Evolutionary conservation across 768 basidiomycete genomes (phyloP).

Genomic region (Lactifluus hygrophoroides): DNA sequence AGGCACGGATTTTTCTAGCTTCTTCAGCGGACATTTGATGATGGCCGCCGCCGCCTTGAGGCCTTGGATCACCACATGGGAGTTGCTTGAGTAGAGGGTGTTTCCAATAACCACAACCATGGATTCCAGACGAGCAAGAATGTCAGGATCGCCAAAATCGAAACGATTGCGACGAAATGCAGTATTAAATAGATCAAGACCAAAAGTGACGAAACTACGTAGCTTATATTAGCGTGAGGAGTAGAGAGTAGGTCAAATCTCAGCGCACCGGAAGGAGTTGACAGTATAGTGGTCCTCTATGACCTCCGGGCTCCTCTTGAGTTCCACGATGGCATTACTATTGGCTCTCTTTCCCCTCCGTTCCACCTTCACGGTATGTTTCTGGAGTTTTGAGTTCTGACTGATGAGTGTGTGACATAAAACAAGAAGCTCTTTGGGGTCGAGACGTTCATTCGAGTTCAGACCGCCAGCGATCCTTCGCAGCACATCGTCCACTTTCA

Average conservation of each 20-base stretch:
- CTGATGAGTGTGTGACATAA: constrained; percentile 86
- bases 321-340: constrained; percentile 60
- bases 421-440: constrained; percentile 61
- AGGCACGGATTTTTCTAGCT: constrained; percentile 65
- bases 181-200: constrained; percentile 83
- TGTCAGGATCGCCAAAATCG: constrained; percentile 65
- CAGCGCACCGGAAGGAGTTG: constrained; percentile 76
- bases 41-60: constrained; percentile 77
- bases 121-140: constrained; percentile 76
- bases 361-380: constrained; percentile 40
- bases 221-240: constrained; percentile 4
- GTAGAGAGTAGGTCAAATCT: background rate
- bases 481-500: constrained; percentile 81
- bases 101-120: constrained; percentile 86
- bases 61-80: constrained; percentile 64
- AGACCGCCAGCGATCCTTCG: constrained; percentile 76
- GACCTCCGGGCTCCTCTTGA: constrained; percentile 51
- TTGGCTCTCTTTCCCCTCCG: constrained; percentile 31
- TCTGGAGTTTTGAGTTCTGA: constrained; percentile 83
- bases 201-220: constrained; percentile 78
- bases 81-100: constrained; percentile 77
- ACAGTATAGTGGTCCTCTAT: constrained; percentile 66
- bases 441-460: constrained; percentile 69
- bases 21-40: constrained; percentile 73
- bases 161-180: constrained; percentile 82